Base-by-base conservation (phyloP, 108 stramenopile species). In the Fistulifera solaris region DNA sequence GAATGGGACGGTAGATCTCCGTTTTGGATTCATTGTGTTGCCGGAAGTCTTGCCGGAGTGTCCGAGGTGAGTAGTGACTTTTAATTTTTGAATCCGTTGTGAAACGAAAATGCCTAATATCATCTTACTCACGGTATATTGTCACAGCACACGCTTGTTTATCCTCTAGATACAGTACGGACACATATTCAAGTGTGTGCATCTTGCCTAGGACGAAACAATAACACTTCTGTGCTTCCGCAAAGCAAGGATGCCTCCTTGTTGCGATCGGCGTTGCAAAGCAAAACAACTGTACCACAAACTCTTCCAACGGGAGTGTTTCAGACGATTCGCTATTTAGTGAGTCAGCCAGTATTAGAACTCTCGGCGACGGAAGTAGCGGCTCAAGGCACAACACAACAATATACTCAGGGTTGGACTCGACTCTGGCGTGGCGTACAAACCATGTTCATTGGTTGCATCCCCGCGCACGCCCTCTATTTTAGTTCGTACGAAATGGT, bases 381-480 rank as follows among this genome's bases (percentile, higher is more conserved):
- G 31, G 31, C 31, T 8, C 31, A 35, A 35, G 31, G 31, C 3
- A 35, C 31, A 3, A 8, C 8, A 6, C 31, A 35, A 35, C 31
- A 3, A 8, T 35, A 35, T 35, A 35, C 31, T 3, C 31, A 35
- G 8, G 31, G 31, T 35, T 35, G 31, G 31, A 8, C 75, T 18
- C 75, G 97, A 38, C 68, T 99, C 13, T 99, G 94, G 92, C 67
- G 98, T 23, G 98, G 98, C 39, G 97, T 97, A 7, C 87, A 93
- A 35, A 85, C 93, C 40, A 93, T 99, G 71, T 60, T 96, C 47
- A 49, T 84, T 0, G 97, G 94, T n/a, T 98, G 96, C 67, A 82
- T 97, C 19, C 98, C 98, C 0, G 97, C 98, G 0, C 98, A 99
- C 65, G 97, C 98, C 40, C 55, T 95, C 8, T 99, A 98, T 71